phyloP scores from a whole-genome alignment of 352 stramenopile genomes.

The Globisporangium sylvaticum region DNA sequence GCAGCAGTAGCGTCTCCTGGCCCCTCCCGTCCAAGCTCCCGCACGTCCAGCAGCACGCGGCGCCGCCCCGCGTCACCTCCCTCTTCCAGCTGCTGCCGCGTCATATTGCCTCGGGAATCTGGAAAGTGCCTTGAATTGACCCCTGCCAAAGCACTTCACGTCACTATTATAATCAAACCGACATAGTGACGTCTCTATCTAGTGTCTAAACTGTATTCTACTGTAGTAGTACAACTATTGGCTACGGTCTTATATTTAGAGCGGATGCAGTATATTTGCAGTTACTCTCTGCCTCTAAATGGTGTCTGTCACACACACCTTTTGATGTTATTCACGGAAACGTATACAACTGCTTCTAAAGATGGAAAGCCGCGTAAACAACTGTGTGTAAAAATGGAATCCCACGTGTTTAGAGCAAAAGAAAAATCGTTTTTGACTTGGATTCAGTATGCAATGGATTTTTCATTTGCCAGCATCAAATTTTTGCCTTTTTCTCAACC shows the following conservation, averaged over 20 bases:
- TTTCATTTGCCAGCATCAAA: too few species aligned
- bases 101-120: slow-evolving; percentile 11
- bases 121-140: background rate
- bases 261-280: background rate
- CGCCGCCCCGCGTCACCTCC: background rate
- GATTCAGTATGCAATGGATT: too few species aligned
- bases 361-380: too few species aligned
- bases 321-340: too few species aligned
- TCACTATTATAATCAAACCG: background rate
- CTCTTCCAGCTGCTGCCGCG: slow-evolving; percentile 12
- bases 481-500: too few species aligned
- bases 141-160: background rate
- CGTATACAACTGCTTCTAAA: too few species aligned
- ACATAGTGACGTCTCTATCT: background rate
- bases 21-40: slow-evolving; percentile 23
- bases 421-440: too few species aligned
- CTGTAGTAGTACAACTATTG: background rate
- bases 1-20: background rate
- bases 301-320: too few species aligned
- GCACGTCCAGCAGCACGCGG: slow-evolving; percentile 32
- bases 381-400: too few species aligned
- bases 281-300: too few species aligned
- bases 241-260: background rate
- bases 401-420: too few species aligned
- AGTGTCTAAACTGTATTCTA: background rate